Percentiles rank a stretch among this genome's conserved stretches.
These are phyloP conservation scores for Aspergillus sclerotialis DNA, from an alignment of 2,329 filamentous ascomycete species.

Conservation along the genomic window DNA sequence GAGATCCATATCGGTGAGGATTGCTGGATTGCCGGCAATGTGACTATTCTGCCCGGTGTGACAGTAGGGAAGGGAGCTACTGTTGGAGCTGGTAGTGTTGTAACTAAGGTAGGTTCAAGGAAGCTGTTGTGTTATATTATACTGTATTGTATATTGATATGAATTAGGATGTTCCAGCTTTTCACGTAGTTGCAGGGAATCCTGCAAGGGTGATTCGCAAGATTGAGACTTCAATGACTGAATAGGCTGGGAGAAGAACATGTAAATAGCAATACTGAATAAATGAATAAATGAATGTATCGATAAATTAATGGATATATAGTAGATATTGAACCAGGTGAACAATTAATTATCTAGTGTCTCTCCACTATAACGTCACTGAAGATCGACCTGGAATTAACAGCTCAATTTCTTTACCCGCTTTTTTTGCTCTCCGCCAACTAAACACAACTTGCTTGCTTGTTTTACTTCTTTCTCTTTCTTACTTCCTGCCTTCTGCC, in stretches of 20 bases:
- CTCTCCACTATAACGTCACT: not conserved
- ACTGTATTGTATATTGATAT: not conserved
- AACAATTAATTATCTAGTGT: too few species aligned
- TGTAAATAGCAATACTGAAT: too few species aligned
- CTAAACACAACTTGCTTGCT: not conserved
- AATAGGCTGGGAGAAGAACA: conserved; percentile 3
- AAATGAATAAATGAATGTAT: not conserved
- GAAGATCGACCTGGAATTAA: too few species aligned
- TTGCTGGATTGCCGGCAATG: conserved; percentile 71
- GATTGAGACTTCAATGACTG: conserved; percentile 31
- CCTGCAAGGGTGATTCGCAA: conserved; percentile 32
- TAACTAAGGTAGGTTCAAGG: conserved; percentile 57
- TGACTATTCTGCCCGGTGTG: conserved; percentile 66
- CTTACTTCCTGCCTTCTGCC: conserved; percentile 1
- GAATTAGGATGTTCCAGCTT: conserved; percentile 34
- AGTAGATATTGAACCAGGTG: not conserved
- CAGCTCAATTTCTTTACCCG: not conserved
- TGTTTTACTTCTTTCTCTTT: conserved; percentile 1
- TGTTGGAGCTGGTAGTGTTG: conserved; percentile 74
- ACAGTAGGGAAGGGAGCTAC: conserved; percentile 68
- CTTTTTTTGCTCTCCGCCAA: not conserved
- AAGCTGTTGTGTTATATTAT: not conserved
- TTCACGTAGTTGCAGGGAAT: conserved; percentile 36
- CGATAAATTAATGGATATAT: not conserved
- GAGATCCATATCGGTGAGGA: conserved; percentile 72